Evolutionary conservation across 2,329 filamentous ascomycete genomes (phyloP).

Genomic region (Ceratocystis destructans): DNA sequence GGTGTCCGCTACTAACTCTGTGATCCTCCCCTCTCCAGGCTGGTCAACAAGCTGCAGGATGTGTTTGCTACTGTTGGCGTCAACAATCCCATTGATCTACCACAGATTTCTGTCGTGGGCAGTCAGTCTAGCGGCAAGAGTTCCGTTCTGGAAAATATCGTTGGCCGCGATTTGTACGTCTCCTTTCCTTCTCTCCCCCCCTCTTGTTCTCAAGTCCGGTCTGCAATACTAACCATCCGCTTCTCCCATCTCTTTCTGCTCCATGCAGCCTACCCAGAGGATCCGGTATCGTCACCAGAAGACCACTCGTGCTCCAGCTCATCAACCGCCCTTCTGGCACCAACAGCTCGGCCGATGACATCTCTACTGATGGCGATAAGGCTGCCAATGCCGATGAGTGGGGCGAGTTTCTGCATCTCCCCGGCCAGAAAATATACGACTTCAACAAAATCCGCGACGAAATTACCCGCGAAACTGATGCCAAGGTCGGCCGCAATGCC

Average conservation of each 20-base stretch:
- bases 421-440: conserved; percentile 93
- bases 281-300: conserved; percentile 90
- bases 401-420: conserved; percentile 97
- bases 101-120: conserved; percentile 94
- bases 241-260: conserved; percentile 22
- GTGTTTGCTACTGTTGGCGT: conserved; percentile 97
- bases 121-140: conserved; percentile 99
- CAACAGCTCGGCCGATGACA: conserved; percentile 58
- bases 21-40: conserved; percentile 31
- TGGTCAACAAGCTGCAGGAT: conserved; percentile 99
- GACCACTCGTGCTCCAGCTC: conserved; percentile 90
- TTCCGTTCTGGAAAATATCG: conserved; percentile 97
- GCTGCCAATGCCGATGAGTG: conserved; percentile 90
- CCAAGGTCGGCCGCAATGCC: conserved; percentile 89
- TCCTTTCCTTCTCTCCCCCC: conserved; percentile 18
- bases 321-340: conserved; percentile 73
- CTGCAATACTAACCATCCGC: conserved; percentile 20
- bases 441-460: conserved; percentile 98
- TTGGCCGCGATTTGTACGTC: conserved; percentile 92
- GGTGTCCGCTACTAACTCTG: conserved; percentile 18
- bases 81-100: conserved; percentile 97
- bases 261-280: conserved; percentile 75
- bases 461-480: conserved; percentile 90
- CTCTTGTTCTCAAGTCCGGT: not conserved
- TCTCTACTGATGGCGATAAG: conserved; percentile 59